Base-by-base conservation (phyloP, 768 basidiomycete genomes). In the Suillus placidus region DNA sequence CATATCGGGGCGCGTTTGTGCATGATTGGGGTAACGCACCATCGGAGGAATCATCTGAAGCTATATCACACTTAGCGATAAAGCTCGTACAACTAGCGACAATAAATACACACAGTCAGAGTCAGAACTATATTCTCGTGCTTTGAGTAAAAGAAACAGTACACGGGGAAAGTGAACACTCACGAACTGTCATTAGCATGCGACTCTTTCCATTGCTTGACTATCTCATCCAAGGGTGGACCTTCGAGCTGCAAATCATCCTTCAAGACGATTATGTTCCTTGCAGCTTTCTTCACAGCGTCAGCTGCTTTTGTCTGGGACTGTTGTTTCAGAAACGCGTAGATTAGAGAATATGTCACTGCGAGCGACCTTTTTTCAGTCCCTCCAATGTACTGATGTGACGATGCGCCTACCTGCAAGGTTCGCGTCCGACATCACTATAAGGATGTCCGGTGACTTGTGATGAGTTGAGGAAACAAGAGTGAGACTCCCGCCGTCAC, bases 311-410 rank as follows among this genome's bases (percentile, higher is more conserved):
- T 92, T 37, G 74, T 73, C 74, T 94, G 90, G 0, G 85, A 82
- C 56, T 83, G 86, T 71, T 87, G 84, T 65, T 76, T 80, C 43
- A 95, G 81, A 78, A 95, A 95, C 10, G 86, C 80, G 72, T 93
- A 84, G 65, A 95, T 87, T 60, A 93, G 78, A 69, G 86, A 84
- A 80, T 94, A 95, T 5, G 91, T 89, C 30, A 82, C 93, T 94
- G 72, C 32, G 10, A 42, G 62, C 32, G 49, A 68, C 20, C 42
- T 23, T 47, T 26, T 42, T 34, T 40, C 37, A 58, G 40, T 30
- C 52, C 18, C 35, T 40, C 6, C 18, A 13, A 40, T 20, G 18
- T 6, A 18, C 9, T 12, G 20, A 42, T 35, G 20, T n/a, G 20
- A 26, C 9, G 14, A 12, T 49, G 38, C 43, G 71, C 84, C 66